Base-by-base conservation (phyloP, 345 rosid genomes). In the Theobroma cacao region DNA sequence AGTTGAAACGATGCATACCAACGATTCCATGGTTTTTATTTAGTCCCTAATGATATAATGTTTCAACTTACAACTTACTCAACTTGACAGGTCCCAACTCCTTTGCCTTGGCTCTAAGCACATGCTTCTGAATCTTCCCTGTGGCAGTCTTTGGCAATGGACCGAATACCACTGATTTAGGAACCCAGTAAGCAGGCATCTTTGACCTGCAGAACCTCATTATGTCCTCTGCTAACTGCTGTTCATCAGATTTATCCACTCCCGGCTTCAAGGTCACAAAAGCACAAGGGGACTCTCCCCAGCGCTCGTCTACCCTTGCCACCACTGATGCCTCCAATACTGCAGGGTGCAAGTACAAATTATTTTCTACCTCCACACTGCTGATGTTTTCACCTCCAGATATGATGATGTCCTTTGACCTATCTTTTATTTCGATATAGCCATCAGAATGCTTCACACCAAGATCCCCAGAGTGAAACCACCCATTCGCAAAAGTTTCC, bases 381-480 rank as follows among this genome's bases (percentile, higher is more conserved):
- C 99, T 94, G 33, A 92, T 96, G 86, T 92, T 96, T 78, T 96
- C 99, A 3, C 97, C 99, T 4, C 97, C 98, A 0, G 96, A 95
- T 80, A 95, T 95, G 76, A 94, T 94, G 45, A 96, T 85, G 80
- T 96, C 98, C 83, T 96, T 96, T 26, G 95, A 90, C 76, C 99
- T 77, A 86, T 94, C 99, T 77, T 94, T 94, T 53, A 94, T 89
- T 81, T 96, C 94, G 18, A 94, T 87, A 64, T 94, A 96, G 48
- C 88, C 89, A 75, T 96, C 98, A 1, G 97, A 94, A 80, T 92
- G 91, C 80, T 92, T 96, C 78, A 91, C 98, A 0, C 86, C 98
- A 10, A 96, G 94, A 77, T 96, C 98, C 47, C 92, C 97, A 0
- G 98, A 88, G 65, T 94, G 99, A 76, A 88, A 96, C 98, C 98